Percentiles rank a stretch among this genome's conserved stretches.
Evolutionary conservation across 2,329 filamentous ascomycete species (phyloP).

Genomic region (Atkinsonella texensis): DNA sequence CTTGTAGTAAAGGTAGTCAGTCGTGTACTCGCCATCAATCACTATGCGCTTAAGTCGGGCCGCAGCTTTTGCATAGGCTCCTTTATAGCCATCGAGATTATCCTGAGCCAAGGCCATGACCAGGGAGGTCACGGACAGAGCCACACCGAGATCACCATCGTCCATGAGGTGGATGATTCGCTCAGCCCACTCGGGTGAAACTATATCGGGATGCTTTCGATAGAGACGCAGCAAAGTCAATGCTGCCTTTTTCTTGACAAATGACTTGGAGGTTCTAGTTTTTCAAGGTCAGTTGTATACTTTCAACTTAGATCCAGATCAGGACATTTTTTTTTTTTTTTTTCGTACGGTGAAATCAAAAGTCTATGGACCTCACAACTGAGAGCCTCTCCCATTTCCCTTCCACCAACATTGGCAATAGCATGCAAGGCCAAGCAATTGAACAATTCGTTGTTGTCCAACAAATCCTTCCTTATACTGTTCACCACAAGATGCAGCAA

Average conservation of each 20-base stretch:
- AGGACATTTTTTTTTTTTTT: neutral
- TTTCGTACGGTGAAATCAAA: slow-evolving; percentile 78
- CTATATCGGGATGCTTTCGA: slow-evolving; percentile 85
- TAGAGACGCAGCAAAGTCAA: slow-evolving; percentile 87
- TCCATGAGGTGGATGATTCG: slow-evolving; percentile 99
- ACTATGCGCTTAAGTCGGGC: slow-evolving; percentile 80
- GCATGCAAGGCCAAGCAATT: slow-evolving; percentile 95
- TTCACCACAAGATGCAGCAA: slow-evolving; percentile 93
- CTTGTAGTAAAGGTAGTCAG: slow-evolving; percentile 96
- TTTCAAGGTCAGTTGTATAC: neutral
- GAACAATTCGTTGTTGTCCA: slow-evolving; percentile 93
- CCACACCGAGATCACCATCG: slow-evolving; percentile 85
- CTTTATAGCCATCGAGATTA: slow-evolving; percentile 85
- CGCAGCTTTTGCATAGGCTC: slow-evolving; percentile 87
- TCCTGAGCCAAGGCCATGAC: slow-evolving; percentile 93
- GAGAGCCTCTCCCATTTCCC: slow-evolving; percentile 93
- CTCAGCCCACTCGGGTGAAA: slow-evolving; percentile 95
- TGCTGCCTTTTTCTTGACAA: slow-evolving; percentile 98
- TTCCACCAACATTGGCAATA: slow-evolving; percentile 91
- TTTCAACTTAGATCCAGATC: neutral
- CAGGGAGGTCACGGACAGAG: slow-evolving; percentile 86
- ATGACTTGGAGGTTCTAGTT: slow-evolving; percentile 65
- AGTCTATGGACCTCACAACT: slow-evolving; percentile 86
- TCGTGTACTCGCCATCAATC: slow-evolving; percentile 77
- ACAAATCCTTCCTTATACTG: slow-evolving; percentile 90